phyloP scores from a whole-genome alignment of 2,329 filamentous ascomycete species.

The Monilinia aucupariae region DNA sequence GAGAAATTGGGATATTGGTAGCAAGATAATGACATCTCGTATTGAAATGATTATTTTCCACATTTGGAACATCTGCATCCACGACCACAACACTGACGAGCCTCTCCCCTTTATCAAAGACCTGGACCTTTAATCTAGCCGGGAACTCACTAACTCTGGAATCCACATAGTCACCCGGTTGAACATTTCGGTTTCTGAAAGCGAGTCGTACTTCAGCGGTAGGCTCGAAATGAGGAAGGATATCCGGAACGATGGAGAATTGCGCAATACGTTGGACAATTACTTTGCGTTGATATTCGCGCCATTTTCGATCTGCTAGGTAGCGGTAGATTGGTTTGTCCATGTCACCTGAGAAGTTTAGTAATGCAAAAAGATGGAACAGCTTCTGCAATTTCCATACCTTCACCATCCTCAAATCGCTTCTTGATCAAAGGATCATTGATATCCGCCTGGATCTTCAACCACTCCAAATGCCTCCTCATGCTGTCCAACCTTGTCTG shows the following conservation, averaged over 20 bases:
- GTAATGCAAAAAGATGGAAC: background rate
- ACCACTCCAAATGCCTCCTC: conserved; percentile 63
- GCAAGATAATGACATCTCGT: conserved; percentile 86
- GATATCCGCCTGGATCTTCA: conserved; percentile 88
- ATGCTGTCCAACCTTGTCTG: conserved; percentile 63
- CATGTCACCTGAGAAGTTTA: conserved; percentile 69
- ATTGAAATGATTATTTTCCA: conserved; percentile 67
- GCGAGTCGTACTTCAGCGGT: conserved; percentile 73
- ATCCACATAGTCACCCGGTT: conserved; percentile 73
- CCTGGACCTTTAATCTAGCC: conserved; percentile 74
- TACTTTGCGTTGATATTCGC: conserved; percentile 70
- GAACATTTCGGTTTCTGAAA: conserved; percentile 65
- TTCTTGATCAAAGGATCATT: conserved; percentile 94
- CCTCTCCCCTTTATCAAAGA: conserved; percentile 75
- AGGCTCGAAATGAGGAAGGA: conserved; percentile 75
- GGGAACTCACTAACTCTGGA: conserved; percentile 66
- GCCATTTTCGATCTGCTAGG: conserved; percentile 85
- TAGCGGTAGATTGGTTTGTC: conserved; percentile 91
- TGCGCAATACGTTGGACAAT: conserved; percentile 81
- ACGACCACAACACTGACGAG: conserved; percentile 80
- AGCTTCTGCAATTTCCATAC: conserved; percentile 45
- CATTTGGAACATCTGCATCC: conserved; percentile 83
- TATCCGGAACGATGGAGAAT: conserved; percentile 81
- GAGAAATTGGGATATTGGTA: conserved; percentile 61
- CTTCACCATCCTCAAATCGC: conserved; percentile 83